phyloP scores from a whole-genome alignment of 1,284 basidiomycete genomes.

The Ganoderma resinaceum region DNA sequence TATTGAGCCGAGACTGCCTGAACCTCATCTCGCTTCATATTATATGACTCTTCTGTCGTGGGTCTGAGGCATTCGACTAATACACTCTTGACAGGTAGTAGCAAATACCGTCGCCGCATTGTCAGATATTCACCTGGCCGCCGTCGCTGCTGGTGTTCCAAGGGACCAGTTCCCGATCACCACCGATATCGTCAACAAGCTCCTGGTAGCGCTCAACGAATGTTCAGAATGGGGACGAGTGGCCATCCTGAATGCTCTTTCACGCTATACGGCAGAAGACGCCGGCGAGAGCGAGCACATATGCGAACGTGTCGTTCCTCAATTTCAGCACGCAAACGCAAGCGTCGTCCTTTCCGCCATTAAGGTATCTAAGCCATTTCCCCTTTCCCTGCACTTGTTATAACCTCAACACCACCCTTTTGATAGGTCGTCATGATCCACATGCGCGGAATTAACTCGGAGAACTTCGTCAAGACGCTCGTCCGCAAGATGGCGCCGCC shows the following conservation, averaged over 20 bases:
- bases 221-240: slow-evolving; percentile 99
- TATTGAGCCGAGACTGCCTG: background rate
- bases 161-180: slow-evolving; percentile 86
- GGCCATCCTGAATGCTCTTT: slow-evolving; percentile 87
- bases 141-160: slow-evolving; percentile 63
- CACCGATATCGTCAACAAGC: slow-evolving; percentile 82
- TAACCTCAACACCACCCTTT: background rate
- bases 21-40: background rate
- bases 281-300: slow-evolving; percentile 98
- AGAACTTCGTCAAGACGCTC: slow-evolving; percentile 88
- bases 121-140: slow-evolving; percentile 88
- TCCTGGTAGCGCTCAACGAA: slow-evolving; percentile 96
- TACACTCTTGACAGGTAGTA: slow-evolving; percentile 70
- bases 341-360: slow-evolving; percentile 95
- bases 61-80: background rate
- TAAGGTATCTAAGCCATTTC: slow-evolving; percentile 61
- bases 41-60: background rate
- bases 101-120: slow-evolving; percentile 94
- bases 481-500: slow-evolving; percentile 98
- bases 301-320: slow-evolving; percentile 97
- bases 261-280: slow-evolving; percentile 85
- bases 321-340: slow-evolving; percentile 98
- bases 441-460: slow-evolving; percentile 83
- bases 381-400: background rate
- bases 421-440: slow-evolving; percentile 95